Evolutionary conservation across 192 early-diverging fungal genomes (phyloP).

Genomic region (Backusella australiensis): DNA sequence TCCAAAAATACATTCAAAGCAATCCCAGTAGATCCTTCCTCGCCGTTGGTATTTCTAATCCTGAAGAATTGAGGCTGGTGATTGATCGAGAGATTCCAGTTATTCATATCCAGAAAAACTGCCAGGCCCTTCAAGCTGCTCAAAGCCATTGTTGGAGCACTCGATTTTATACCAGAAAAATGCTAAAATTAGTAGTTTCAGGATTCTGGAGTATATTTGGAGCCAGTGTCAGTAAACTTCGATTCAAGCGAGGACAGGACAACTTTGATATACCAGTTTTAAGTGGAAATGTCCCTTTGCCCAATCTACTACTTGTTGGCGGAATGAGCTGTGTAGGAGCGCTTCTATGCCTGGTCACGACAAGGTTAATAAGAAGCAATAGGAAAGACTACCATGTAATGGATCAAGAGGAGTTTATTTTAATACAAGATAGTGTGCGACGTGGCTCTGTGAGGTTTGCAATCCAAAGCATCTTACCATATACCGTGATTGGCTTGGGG

Average conservation of each 20-base stretch:
- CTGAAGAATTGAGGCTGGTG: conserved; percentile 15
- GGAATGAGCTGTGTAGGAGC: not conserved
- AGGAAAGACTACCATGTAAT: conserved; percentile 1
- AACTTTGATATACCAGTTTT: not conserved
- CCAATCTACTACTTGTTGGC: not conserved
- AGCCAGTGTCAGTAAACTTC: not conserved
- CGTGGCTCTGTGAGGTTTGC: not conserved
- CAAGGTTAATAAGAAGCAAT: not conserved
- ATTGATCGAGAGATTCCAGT: conserved; percentile 11
- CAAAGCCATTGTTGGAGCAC: not conserved
- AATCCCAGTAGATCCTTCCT: conserved; percentile 4
- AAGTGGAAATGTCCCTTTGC: not conserved
- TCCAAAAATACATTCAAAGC: not conserved
- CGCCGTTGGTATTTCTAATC: conserved; percentile 27
- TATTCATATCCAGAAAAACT: conserved; percentile 21
- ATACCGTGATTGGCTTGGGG: conserved; percentile 4
- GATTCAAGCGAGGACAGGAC: not conserved
- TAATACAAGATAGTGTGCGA: conserved; percentile 11
- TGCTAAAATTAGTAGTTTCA: not conserved
- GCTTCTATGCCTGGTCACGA: not conserved
- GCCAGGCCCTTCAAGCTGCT: conserved; percentile 11
- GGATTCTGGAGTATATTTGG: conserved; percentile 12
- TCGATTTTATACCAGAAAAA: not conserved
- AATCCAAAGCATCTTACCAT: conserved; percentile 9
- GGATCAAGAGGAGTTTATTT: conserved; percentile 9